Conservation (phyloP, 148 eudicot genomes). For the Gaultheria prostrata region DNA sequence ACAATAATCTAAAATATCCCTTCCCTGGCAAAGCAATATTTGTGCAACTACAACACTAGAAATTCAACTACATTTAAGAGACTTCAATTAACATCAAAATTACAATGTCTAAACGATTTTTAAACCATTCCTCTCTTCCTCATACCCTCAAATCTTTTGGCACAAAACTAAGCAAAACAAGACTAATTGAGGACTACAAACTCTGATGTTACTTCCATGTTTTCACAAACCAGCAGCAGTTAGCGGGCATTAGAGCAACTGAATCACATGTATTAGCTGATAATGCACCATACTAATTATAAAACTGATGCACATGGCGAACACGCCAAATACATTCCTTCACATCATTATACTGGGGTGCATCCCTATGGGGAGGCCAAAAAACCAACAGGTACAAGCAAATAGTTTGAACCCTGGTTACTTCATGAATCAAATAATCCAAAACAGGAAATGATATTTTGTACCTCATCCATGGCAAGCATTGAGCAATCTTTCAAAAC, state of each 20-base stretch:
- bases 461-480: conserved; percentile 95
- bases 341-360: neutral
- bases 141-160: neutral
- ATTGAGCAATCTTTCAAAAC: conserved; percentile 70
- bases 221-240: neutral
- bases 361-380: neutral
- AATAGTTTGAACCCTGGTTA: neutral
- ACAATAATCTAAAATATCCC: neutral
- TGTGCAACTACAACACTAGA: neutral
- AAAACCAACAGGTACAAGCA: neutral
- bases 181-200: neutral
- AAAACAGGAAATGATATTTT: neutral
- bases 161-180: neutral
- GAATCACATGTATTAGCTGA: neutral
- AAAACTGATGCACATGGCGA: neutral
- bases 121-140: neutral
- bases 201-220: neutral
- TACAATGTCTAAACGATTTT: neutral
- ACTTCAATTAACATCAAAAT: neutral
- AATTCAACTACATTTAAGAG: neutral
- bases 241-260: neutral
- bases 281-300: neutral
- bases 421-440: neutral
- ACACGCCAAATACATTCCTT: neutral
- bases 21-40: neutral